A percentile compares a stretch with the other conserved stretches of the same genome.
phyloP scores from a whole-genome alignment of 805 yeast species.

The Torulaspora indica region DNA sequence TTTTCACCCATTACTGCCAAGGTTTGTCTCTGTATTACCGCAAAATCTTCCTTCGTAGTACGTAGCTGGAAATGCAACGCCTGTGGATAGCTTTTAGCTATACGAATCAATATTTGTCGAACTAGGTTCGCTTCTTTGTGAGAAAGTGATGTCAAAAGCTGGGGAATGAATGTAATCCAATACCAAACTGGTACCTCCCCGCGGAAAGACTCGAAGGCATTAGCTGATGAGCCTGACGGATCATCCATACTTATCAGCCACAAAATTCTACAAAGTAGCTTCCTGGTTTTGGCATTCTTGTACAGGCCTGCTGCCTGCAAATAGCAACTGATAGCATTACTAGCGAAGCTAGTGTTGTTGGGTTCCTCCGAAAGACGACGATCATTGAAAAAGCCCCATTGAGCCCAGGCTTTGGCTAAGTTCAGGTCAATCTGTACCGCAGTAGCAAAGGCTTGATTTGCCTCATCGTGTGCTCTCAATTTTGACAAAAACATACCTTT shows the following conservation, averaged over 20 bases:
- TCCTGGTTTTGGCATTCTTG: conserved; percentile 86
- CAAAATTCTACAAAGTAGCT: conserved; percentile 77
- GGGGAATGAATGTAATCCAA: conserved; percentile 97
- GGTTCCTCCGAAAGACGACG: conserved; percentile 79
- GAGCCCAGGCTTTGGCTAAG: conserved; percentile 98
- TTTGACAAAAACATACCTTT: conserved; percentile 98
- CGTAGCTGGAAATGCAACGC: conserved; percentile 94
- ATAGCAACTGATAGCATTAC: conserved; percentile 92
- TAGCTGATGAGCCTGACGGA: conserved; percentile 68
- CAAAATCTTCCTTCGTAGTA: conserved; percentile 91
- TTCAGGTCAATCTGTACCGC: conserved; percentile 95
- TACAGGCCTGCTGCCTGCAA: conserved; percentile 96
- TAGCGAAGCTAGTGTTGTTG: conserved; percentile 74
- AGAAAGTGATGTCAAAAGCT: conserved; percentile 79
- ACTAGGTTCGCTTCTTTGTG: conserved; percentile 89
- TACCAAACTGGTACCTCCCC: conserved; percentile 99
- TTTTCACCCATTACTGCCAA: conserved; percentile 41
- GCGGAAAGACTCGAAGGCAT: conserved; percentile 84
- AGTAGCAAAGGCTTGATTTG: conserved; percentile 95
- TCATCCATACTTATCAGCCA: conserved; percentile 95
- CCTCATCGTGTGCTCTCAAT: conserved; percentile 85
- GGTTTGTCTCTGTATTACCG: conserved; percentile 77
- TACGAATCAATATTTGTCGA: conserved; percentile 78
- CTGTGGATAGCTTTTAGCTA: conserved; percentile 96
- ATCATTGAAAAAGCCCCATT: conserved; percentile 97